phyloP scores from a whole-genome alignment of 495 filamentous ascomycete species.

The Aspergillus mulundensis region DNA sequence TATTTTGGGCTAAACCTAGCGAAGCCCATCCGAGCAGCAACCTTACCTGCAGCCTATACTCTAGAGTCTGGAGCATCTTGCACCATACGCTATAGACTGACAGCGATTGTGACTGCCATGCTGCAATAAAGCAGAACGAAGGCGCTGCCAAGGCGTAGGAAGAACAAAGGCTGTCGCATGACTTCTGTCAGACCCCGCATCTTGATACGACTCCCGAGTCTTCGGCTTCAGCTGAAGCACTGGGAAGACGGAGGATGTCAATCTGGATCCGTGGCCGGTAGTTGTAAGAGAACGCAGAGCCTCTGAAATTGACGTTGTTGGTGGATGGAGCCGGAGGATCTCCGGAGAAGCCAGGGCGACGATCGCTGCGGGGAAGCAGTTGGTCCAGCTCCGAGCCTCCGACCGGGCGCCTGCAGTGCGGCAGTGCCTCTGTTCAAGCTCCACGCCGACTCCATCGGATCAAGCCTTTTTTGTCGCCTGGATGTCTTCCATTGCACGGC shows the following conservation, averaged over 20 bases:
- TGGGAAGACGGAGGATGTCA: neutral
- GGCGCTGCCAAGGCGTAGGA: neutral
- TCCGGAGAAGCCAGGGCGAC: neutral
- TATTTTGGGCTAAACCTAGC: neutral
- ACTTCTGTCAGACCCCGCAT: neutral
- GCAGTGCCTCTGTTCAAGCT: constrained; percentile 2
- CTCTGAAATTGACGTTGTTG: neutral
- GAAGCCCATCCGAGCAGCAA: too few relatives aligned
- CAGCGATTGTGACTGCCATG: neutral
- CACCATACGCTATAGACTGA: too few relatives aligned
- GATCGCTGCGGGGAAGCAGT: neutral
- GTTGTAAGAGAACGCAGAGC: neutral
- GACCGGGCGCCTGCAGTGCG: constrained; percentile 12
- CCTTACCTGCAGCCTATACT: too few relatives aligned
- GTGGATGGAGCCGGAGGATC: neutral
- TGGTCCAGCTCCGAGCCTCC: constrained; percentile 1
- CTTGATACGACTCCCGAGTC: too few relatives aligned
- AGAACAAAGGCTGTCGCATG: neutral
- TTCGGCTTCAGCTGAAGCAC: neutral
- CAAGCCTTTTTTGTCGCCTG: neutral
- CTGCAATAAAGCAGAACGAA: neutral
- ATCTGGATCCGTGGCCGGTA: neutral
- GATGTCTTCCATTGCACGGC: constrained; percentile 49
- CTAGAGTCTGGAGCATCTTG: neutral
- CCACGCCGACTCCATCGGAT: neutral